phyloP scores from a whole-genome alignment of 768 basidiomycete species.

The Suillus placidus region DNA sequence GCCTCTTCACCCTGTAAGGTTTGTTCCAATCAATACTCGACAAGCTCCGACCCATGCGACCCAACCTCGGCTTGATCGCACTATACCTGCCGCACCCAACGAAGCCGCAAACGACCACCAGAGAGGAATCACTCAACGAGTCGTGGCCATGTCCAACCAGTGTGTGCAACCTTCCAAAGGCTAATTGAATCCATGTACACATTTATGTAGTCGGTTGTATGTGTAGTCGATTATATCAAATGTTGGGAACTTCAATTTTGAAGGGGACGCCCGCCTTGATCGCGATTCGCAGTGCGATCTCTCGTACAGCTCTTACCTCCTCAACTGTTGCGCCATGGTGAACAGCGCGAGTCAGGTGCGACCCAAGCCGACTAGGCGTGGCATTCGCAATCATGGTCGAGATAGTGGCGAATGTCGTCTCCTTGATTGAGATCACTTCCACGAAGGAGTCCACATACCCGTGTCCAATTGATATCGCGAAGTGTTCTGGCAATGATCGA shows the following conservation, averaged over 20 bases:
- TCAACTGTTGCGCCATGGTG: constrained; percentile 57
- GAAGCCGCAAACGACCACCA: not conserved
- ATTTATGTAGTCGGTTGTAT: not conserved
- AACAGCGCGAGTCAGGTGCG: constrained; percentile 63
- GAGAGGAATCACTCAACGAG: not conserved
- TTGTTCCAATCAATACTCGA: not conserved
- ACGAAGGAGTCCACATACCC: constrained; percentile 56
- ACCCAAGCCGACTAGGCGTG: constrained; percentile 61
- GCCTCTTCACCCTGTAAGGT: not conserved
- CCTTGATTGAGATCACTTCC: constrained; percentile 48
- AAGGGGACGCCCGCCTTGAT: constrained; percentile 51
- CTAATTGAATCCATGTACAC: not conserved
- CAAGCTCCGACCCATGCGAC: not conserved
- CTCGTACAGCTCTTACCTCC: constrained; percentile 55
- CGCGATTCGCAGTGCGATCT: constrained; percentile 56
- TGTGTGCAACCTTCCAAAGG: not conserved
- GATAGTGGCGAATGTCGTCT: constrained; percentile 62
- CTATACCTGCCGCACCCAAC: too few species aligned
- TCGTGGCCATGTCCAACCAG: not conserved
- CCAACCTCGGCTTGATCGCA: too few species aligned
- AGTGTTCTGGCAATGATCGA: constrained; percentile 46
- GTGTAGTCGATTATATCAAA: constrained; percentile 15
- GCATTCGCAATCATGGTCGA: constrained; percentile 63
- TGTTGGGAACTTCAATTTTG: constrained; percentile 56
- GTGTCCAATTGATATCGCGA: constrained; percentile 55